Evolutionary conservation across 768 basidiomycete species (phyloP), one percentile per base, ranked within the genome.

Genomic region (Psilocybe sp.): DNA sequence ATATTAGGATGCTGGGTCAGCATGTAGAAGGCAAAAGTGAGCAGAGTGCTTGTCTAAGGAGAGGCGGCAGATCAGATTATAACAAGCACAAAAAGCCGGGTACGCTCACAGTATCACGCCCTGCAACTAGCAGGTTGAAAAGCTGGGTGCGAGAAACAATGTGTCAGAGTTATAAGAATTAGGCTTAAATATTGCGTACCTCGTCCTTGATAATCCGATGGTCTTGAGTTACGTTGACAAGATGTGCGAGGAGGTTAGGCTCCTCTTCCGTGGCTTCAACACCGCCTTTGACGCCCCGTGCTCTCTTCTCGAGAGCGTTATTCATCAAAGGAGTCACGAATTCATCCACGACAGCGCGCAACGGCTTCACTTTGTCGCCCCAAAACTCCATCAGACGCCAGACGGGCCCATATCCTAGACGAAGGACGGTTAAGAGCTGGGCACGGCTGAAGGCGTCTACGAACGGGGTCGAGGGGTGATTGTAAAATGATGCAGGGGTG

Each of bases 41-140:
- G 56, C 0, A 68, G 63, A 10, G 66, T 63, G 14, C 73, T 68
- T 5, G 75, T 76, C 70, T 73, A 32, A 12, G 34, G 6, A 4
- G 32, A 19, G n/a, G n/a, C n/a, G n/a, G n/a, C n/a, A n/a, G n/a
- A n/a, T n/a, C n/a, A n/a, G n/a, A n/a, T n/a, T 15, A 1, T 18
- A 18, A 8, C 23, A 1, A 15, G n/a, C n/a, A n/a, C n/a, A n/a
- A n/a, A n/a, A n/a, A n/a, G 11, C 16, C 12, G 9, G 9, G 37
- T 46, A 46, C 7, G 31, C 68, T n/a, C 38, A 72, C 73, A 2
- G 80, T 82, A 50, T 82, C 81, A 20, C 79, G 68, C 8, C 77
- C 78, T 14, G 80, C 79, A n/a, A 81, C 65, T 14, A 79, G 58
- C 42, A 81, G 76, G 52, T 80, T 80, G 20, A 80, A 54, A 2